These are phyloP conservation scores for Cercospora sesami DNA, from an alignment of 2,329 filamentous ascomycete species.

Conservation along the genomic window DNA sequence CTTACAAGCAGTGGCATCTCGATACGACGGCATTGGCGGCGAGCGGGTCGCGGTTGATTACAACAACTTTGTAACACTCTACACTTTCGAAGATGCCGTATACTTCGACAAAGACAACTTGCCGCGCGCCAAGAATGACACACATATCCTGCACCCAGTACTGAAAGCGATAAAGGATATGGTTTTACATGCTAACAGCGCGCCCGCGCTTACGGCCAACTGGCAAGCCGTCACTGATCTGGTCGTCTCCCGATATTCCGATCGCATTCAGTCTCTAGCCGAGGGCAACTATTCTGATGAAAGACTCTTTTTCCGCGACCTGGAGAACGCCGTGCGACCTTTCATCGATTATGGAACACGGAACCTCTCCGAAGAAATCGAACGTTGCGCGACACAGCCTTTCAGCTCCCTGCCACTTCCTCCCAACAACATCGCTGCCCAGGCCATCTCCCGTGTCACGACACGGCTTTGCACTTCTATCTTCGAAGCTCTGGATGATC, in stretches of 20 bases:
- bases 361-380: slow-evolving; percentile 44
- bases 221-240: slow-evolving; percentile 71
- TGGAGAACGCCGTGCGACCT: slow-evolving; percentile 38
- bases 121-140: slow-evolving; percentile 45
- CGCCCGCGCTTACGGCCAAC: slow-evolving; percentile 44
- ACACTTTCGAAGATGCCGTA: slow-evolving; percentile 43
- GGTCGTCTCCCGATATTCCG: slow-evolving; percentile 62
- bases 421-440: slow-evolving; percentile 33
- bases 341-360: slow-evolving; percentile 44
- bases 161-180: slow-evolving; percentile 50
- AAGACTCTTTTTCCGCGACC: slow-evolving; percentile 31
- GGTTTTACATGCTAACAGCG: slow-evolving; percentile 37
- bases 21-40: slow-evolving; percentile 50
- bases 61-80: slow-evolving; percentile 52
- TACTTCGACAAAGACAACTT: slow-evolving; percentile 36
- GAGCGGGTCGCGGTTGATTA: slow-evolving; percentile 50
- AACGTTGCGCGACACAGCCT: slow-evolving; percentile 52
- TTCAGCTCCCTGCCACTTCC: slow-evolving; percentile 28
- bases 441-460: slow-evolving; percentile 37
- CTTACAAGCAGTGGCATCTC: slow-evolving; percentile 43
- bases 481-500: slow-evolving; percentile 26
- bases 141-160: slow-evolving; percentile 41
- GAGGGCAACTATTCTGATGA: slow-evolving; percentile 30
- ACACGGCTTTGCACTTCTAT: slow-evolving; percentile 41
- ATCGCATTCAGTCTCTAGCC: slow-evolving; percentile 50